phyloP scores from a whole-genome alignment of 371 early-diverging fungal genomes.

The Apophysomyces trapeziformis region DNA sequence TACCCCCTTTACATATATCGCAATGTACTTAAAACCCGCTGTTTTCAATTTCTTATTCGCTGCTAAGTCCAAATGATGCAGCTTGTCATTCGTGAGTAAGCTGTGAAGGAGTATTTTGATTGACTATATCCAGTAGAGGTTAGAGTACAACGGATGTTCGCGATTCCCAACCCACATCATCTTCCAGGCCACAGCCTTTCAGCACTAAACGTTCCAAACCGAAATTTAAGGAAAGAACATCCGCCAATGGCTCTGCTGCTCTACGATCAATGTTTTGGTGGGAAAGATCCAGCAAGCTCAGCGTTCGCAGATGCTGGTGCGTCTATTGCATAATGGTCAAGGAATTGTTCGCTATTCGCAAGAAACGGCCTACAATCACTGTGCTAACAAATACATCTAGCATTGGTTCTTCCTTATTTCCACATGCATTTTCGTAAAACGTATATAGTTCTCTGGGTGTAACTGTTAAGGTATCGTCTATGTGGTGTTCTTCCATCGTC shows the following conservation, averaged over 20 bases:
- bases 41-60: conserved; percentile 60
- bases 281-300: conserved; percentile 55
- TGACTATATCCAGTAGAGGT: conserved; percentile 37
- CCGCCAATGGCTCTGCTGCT: conserved; percentile 61
- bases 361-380: conserved; percentile 38
- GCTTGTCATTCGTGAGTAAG: conserved; percentile 55
- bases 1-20: conserved; percentile 70
- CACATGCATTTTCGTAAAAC: conserved; percentile 53
- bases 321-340: not conserved
- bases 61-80: conserved; percentile 57
- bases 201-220: conserved; percentile 57
- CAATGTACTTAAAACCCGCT: conserved; percentile 67
- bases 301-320: conserved; percentile 27
- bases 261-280: conserved; percentile 42
- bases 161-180: conserved; percentile 52
- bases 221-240: conserved; percentile 63
- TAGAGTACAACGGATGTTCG: not conserved
- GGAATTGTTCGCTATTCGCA: not conserved
- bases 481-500: conserved; percentile 7
- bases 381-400: conserved; percentile 51
- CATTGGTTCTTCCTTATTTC: conserved; percentile 58
- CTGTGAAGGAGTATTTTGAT: conserved; percentile 67
- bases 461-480: conserved; percentile 17
- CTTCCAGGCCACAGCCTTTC: conserved; percentile 67
- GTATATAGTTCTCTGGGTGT: conserved; percentile 30